A percentile compares a stretch with the other conserved stretches of the same genome.
phyloP scores from a whole-genome alignment of 1,139 yeast genomes.

The Blastobotrys ciferrii region DNA sequence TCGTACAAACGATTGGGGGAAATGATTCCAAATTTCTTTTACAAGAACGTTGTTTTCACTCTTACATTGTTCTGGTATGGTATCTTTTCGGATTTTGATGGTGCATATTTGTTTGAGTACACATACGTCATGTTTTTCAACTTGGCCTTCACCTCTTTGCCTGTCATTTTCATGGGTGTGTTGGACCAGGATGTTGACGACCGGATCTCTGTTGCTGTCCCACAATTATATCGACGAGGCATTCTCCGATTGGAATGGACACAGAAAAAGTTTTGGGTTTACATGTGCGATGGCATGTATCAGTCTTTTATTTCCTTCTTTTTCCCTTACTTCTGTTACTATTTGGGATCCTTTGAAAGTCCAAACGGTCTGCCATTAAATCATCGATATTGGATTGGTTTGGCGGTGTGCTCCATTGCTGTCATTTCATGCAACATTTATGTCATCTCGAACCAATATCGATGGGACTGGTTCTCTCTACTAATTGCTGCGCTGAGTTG shows the following conservation, averaged over 20 bases:
- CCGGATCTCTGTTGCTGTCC: slow-evolving; percentile 73
- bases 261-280: slow-evolving; percentile 71
- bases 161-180: slow-evolving; percentile 86
- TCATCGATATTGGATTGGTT: slow-evolving; percentile 86
- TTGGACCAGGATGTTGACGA: slow-evolving; percentile 92
- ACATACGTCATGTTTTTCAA: slow-evolving; percentile 91
- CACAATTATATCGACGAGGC: slow-evolving; percentile 83
- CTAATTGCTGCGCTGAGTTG: slow-evolving; percentile 63
- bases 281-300: slow-evolving; percentile 83
- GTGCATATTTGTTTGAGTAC: slow-evolving; percentile 86
- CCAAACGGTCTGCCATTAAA: slow-evolving; percentile 65
- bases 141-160: slow-evolving; percentile 91
- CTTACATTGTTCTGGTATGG: slow-evolving; percentile 93
- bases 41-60: slow-evolving; percentile 87
- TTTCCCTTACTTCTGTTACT: slow-evolving; percentile 75
- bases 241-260: slow-evolving; percentile 82
- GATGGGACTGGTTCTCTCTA: slow-evolving; percentile 91
- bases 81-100: slow-evolving; percentile 79
- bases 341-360: slow-evolving; percentile 55
- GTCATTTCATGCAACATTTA: slow-evolving; percentile 78
- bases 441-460: slow-evolving; percentile 74
- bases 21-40: slow-evolving; percentile 91
- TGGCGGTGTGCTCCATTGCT: slow-evolving; percentile 73
- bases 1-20: slow-evolving; percentile 87
- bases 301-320: slow-evolving; percentile 84